These are phyloP conservation scores for Cercospora citrullina DNA, from an alignment of 2,329 filamentous ascomycete species.

Conservation along the genomic window DNA sequence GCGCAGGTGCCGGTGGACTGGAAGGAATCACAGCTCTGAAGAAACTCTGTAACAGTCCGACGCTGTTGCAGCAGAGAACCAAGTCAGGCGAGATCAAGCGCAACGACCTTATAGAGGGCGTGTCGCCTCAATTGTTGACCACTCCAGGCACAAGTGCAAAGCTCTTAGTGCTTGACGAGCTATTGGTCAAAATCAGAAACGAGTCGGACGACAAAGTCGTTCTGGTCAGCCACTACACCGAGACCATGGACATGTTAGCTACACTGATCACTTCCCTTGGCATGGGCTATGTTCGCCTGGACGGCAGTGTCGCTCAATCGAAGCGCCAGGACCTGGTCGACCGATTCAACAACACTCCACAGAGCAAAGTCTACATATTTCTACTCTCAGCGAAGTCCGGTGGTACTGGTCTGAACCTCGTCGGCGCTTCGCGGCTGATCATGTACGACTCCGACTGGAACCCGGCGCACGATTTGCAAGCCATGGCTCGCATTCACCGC, in stretches of 20 bases:
- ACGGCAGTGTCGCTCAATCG: constrained; percentile 63
- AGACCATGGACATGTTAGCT: constrained; percentile 67
- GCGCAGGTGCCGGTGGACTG: constrained; percentile 62
- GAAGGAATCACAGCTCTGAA: constrained; percentile 72
- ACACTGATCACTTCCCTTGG: constrained; percentile 61
- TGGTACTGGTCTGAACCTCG: constrained; percentile 68
- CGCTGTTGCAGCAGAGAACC: constrained; percentile 55
- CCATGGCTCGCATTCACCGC: constrained; percentile 72
- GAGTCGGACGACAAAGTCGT: constrained; percentile 70
- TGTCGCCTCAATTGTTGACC: constrained; percentile 58
- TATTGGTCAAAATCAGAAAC: constrained; percentile 61
- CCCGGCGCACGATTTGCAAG: constrained; percentile 70
- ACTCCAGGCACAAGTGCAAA: constrained; percentile 64
- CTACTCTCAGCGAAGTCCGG: constrained; percentile 72
- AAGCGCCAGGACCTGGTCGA: constrained; percentile 70
- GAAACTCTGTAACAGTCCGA: constrained; percentile 72
- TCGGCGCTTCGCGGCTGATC: constrained; percentile 67
- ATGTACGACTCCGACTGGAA: constrained; percentile 78
- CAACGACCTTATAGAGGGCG: constrained; percentile 39
- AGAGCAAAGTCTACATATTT: constrained; percentile 64
- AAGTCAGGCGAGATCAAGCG: constrained; percentile 41
- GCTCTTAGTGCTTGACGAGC: constrained; percentile 64
- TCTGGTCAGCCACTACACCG: constrained; percentile 74
- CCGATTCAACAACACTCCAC: constrained; percentile 63
- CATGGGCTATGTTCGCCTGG: constrained; percentile 65